Evolutionary conservation across 805 yeast species (phyloP).

Genomic region (Clavispora asparagi): DNA sequence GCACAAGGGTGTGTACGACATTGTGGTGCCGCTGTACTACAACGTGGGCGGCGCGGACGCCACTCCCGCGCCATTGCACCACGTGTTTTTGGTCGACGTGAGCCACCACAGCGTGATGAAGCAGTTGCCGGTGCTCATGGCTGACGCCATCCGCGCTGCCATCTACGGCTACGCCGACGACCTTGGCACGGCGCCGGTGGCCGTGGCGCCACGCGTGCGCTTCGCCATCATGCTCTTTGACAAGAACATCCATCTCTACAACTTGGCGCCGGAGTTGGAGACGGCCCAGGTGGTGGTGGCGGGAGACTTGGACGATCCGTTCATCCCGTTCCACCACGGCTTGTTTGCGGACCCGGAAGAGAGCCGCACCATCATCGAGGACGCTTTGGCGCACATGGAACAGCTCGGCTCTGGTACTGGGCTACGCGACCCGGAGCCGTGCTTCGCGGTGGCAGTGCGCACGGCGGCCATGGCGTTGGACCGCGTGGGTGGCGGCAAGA

Average conservation of each 20-base stretch:
- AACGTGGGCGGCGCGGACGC: conserved; percentile 43
- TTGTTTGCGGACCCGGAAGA: conserved; percentile 76
- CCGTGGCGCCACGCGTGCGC: conserved; percentile 20
- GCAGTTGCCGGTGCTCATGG: conserved; percentile 57
- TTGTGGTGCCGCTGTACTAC: conserved; percentile 70
- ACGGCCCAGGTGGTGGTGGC: conserved; percentile 56
- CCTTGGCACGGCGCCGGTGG: conserved; percentile 19
- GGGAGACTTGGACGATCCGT: conserved; percentile 70
- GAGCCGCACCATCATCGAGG: conserved; percentile 58
- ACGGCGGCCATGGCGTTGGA: conserved; percentile 61
- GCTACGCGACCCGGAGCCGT: conserved; percentile 51
- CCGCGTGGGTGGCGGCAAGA: conserved; percentile 77
- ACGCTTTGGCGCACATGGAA: conserved; percentile 60
- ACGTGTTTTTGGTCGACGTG: conserved; percentile 71
- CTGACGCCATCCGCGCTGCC: conserved; percentile 64
- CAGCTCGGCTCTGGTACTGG: conserved; percentile 34
- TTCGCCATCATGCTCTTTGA: conserved; percentile 77
- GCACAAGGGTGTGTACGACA: conserved; percentile 78
- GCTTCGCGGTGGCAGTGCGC: conserved; percentile 74
- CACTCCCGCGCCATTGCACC: conserved; percentile 45
- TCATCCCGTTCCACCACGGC: conserved; percentile 75
- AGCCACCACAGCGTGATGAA: conserved; percentile 52
- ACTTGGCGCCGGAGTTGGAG: conserved; percentile 52
- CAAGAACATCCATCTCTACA: conserved; percentile 64
- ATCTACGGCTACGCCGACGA: conserved; percentile 30